Conservation (phyloP, 2,329 filamentous ascomycete genomes). For the Calonectria honghensis region DNA sequence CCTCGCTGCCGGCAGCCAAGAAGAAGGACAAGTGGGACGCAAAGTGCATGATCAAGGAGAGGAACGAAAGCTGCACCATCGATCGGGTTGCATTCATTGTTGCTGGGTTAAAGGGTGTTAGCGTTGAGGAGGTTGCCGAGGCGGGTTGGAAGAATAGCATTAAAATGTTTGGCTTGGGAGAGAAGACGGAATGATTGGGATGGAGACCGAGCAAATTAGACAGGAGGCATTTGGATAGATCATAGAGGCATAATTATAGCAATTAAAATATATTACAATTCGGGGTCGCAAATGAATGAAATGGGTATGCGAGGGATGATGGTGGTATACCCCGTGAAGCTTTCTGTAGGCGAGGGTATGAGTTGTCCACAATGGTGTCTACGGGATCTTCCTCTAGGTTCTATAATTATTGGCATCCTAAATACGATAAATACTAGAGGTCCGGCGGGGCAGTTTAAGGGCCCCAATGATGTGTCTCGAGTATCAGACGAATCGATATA, state of each 20-base stretch:
- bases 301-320: neutral
- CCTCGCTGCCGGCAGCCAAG: conserved; percentile 62
- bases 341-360: neutral
- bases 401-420: conserved; percentile 65
- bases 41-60: conserved; percentile 68
- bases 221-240: neutral
- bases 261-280: neutral
- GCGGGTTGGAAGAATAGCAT: conserved; percentile 62
- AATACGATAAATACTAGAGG: conserved; percentile 60
- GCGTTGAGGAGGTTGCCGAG: conserved; percentile 64
- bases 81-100: conserved; percentile 68
- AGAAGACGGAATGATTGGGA: conserved; percentile 18
- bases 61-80: conserved; percentile 71
- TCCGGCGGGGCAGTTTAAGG: conserved; percentile 45
- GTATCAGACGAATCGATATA: conserved; percentile 66
- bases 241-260: neutral
- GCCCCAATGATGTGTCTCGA: conserved; percentile 60
- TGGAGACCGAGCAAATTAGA: neutral
- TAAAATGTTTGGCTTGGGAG: conserved; percentile 56
- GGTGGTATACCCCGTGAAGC: neutral
- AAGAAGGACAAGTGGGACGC: conserved; percentile 70
- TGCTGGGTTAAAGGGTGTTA: conserved; percentile 67
- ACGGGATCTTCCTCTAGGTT: conserved; percentile 48
- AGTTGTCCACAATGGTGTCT: conserved; percentile 38
- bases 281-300: too few species aligned